Base-by-base conservation (phyloP, 169 alveolate species). In the Cryptosporidium ryanae region DNA sequence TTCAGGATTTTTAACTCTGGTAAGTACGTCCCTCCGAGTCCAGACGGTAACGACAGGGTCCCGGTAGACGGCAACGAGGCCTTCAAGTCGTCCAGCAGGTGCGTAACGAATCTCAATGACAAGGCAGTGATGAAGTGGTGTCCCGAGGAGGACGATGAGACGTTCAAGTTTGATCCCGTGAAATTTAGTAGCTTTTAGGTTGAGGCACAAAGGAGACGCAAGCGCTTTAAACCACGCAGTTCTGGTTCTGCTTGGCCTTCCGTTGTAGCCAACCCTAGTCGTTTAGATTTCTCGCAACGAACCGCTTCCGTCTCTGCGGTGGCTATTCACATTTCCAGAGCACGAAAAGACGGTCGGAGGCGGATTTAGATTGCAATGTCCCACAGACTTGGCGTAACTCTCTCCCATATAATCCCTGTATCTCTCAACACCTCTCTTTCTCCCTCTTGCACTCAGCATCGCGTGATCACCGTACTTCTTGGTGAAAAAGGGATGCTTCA, bases 111-210 rank as follows among this genome's bases (percentile, higher is more conserved):
- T 29, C 59, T 76, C 38, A 57, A 76, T 59, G 49, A 76, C 17
- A 76, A 76, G n/a, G 87, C 87, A 15, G 87, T 76, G 10, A 76
- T 76, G 87, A 76, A 18, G 18, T 55, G 87, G 48, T 76, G 87
- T 61, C 87, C 87, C 1, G 48, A 18, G 0, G 64, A 44, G 1
- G 76, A 61, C 55, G 64, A 76, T 13, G 68, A 55, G 8, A 55
- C 38, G 15, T 76, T 54, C 38, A 59, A 23, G 7, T 61, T 76
- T 18, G 87, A 76, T 38, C 76, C 71, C 3, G 23, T 76, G 7
- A 76, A 76, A 18, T 27, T 76, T n/a, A 52, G 1, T 5, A 52
- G 12, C 63, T 52, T 52, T 52, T 52, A 52, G 13, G 13, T 38
- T 38, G 13, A 38, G 8, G 46, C 8, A 38, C n/a, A n/a, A n/a